Base-by-base conservation (phyloP, 2,329 filamentous ascomycete genomes). In the Neurospora sp. region DNA sequence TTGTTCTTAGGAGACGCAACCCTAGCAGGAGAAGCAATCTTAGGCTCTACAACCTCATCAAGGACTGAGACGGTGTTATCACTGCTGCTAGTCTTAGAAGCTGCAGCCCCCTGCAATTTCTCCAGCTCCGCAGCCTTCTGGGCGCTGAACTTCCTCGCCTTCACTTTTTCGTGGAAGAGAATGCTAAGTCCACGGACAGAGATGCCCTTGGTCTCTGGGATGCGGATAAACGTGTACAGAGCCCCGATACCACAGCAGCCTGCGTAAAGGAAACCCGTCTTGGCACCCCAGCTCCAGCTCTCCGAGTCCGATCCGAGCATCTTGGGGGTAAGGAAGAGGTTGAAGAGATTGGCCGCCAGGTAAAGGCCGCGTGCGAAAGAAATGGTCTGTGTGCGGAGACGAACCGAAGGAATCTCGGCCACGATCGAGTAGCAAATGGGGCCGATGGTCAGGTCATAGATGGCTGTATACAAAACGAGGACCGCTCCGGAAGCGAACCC, bases 161-260 rank as follows among this genome's bases (percentile, higher is more conserved):
- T 69, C 8, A 72, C 71, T 43, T 70, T 68, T 66, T 71, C 69
- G 69, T 75, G 72, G 71, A 76, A 76, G 39, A 76, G 71, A 66
- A 75, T 72, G 66, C 75, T 74, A 13, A 76, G 71, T 40, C 70
- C 72, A 23, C 73, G 73, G 38, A 72, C 72, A 38, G 74, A 74
- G 58, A 75, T 70, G 66, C 67, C 73, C 38, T 72, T 71, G 33
- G 74, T 75, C 69, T 76, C 74, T 4, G 75, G 75, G 17, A 76
- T 69, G 66, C 73, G 73, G 66, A 73, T 73, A 43, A 67, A 76
- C 1, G 74, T 74, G 70, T 75, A 76, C 13, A 73, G 33, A 72
- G 80, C 74, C 38, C 82, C 81, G 62, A 85, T 76, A 72, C 84
- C 79, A 79, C 82, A 84, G 15, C 82, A 75, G 0, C 38, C 72